Base-by-base conservation (phyloP, 2,329 filamentous ascomycete species). In the Xylaria sp. region DNA sequence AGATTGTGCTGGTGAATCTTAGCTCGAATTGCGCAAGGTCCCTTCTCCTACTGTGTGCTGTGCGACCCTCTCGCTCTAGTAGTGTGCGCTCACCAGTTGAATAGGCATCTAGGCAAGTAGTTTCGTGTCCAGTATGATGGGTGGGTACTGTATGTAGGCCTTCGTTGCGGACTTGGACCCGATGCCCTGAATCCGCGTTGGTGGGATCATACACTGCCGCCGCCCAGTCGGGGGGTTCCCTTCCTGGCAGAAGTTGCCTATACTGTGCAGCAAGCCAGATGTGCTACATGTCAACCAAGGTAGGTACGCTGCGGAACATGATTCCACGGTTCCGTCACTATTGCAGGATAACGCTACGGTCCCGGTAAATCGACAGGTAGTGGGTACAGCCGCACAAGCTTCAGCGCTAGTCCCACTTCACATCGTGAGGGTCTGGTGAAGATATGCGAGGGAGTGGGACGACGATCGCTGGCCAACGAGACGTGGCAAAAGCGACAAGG, bases 221-320 rank as follows among this genome's bases (percentile, higher is more conserved):
- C 61, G 57, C 57, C 62, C 66, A 70, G 68, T 67, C 68, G 68
- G 68, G 64, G 68, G 57, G 20, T 33, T 68, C 64, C 67, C 64
- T 69, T 61, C 42, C 40, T 49, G 53, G 33, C 44, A 59, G 44
- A 53, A 20, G 33, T 10, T 58, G 23, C 56, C 23, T 56, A n/a
- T 23, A 38, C 53, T 23, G 31, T 38, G n/a, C 38, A 20, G 46
- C 13, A 62, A 51, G 59, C 28, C 44, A 42, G 54, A 40, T 36
- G 23, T 26, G 61, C 51, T 42, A 56, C 31, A 38, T 38, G 53
- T 38, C 31, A 38, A 36, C 31, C 31, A 56, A 58, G 36, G 46
- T 40, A 38, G 17, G 46, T 56, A 46, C 40, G 26, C 51, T 46
- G 28, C 62, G 63, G 63, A 64, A 65, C 36, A 10, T 48, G 59